These are phyloP conservation scores for Eimeria acervulina DNA, from an alignment of 169 alveolate species.

Conservation along the genomic window DNA sequence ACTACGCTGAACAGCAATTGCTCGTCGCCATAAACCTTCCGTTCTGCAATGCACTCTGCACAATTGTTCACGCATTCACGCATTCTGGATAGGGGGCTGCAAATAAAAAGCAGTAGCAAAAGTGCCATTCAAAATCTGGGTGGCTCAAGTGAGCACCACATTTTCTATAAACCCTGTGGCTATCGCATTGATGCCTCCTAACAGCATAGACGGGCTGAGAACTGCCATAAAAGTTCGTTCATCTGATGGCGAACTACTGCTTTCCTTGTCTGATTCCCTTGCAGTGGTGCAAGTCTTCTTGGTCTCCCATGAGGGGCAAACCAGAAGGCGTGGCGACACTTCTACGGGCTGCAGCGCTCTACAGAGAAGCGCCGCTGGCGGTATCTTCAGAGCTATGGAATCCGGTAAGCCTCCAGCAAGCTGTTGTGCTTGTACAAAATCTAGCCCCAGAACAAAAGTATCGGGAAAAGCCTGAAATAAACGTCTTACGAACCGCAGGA, in stretches of 20 bases:
- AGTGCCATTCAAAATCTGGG: background rate
- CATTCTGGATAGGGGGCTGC: background rate
- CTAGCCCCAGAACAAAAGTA: conserved; percentile 64
- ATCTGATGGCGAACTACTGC: background rate
- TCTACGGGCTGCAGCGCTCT: conserved; percentile 54
- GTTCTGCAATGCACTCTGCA: background rate
- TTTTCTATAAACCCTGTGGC: conserved; percentile 21
- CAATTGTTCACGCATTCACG: background rate
- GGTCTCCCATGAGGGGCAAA: conserved; percentile 59
- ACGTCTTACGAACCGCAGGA: conserved; percentile 63
- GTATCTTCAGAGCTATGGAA: conserved; percentile 40
- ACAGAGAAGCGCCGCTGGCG: conserved; percentile 64
- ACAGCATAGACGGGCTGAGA: conserved; percentile 61
- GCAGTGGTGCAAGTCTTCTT: background rate
- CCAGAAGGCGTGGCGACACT: conserved; percentile 47
- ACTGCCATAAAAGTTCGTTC: conserved; percentile 69
- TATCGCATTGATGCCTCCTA: conserved; percentile 65
- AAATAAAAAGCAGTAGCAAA: background rate
- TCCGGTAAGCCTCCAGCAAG: conserved; percentile 76
- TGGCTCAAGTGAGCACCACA: conserved; percentile 1
- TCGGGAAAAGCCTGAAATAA: conserved; percentile 56
- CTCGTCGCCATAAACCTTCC: background rate
- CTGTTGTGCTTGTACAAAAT: conserved; percentile 76
- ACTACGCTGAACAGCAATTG: background rate
- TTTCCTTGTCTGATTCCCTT: background rate